These are phyloP conservation scores for Isatis lusitanica DNA, from an alignment of 441 rosid species.

Conservation along the genomic window DNA sequence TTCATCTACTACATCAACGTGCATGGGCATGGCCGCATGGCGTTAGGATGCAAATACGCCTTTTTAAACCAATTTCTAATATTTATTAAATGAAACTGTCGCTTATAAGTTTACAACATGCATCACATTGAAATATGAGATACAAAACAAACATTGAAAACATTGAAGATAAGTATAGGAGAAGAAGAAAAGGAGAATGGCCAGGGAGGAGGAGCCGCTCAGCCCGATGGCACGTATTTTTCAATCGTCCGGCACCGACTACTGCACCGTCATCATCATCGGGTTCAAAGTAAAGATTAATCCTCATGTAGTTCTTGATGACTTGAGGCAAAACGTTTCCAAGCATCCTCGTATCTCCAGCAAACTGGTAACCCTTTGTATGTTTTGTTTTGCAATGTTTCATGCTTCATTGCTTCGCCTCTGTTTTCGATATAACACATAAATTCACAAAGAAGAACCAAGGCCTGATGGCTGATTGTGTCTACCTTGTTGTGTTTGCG, in stretches of 20 bases:
- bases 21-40: too few relatives aligned
- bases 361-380: slow-evolving; percentile 6
- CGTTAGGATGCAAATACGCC: background rate
- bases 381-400: background rate
- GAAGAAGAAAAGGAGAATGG: background rate
- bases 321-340: slow-evolving; percentile 31
- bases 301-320: slow-evolving; percentile 40
- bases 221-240: slow-evolving; percentile 61
- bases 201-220: slow-evolving; percentile 32
- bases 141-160: background rate
- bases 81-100: background rate
- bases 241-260: slow-evolving; percentile 38
- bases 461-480: background rate
- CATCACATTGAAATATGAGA: background rate
- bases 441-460: background rate
- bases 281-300: slow-evolving; percentile 47
- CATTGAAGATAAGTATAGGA: background rate
- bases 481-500: background rate
- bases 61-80: too few relatives aligned
- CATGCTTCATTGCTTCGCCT: background rate
- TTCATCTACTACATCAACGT: background rate
- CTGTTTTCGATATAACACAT: background rate
- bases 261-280: slow-evolving; percentile 43
- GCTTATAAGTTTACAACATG: background rate
- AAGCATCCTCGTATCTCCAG: slow-evolving; percentile 26